Percentiles rank a stretch among this genome's conserved stretches.
Conservation (phyloP, 2,329 filamentous ascomycete species). For the Lecanicillium sp. region DNA sequence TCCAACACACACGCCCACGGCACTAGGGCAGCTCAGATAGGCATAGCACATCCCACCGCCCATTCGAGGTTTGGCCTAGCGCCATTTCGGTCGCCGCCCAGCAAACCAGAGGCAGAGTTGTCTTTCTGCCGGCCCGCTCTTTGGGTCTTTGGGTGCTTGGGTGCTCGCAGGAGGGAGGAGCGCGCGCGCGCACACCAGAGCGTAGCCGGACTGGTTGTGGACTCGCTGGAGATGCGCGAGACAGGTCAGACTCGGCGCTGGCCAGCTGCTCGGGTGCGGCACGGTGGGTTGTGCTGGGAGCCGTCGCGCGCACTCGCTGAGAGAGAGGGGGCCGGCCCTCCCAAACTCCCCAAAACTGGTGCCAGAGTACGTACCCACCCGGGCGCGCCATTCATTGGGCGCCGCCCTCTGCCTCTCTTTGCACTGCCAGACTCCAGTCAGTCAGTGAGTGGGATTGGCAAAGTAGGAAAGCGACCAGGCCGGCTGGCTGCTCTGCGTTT, state of each 20-base stretch:
- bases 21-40: slow-evolving; percentile 1
- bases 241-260: too few relatives aligned
- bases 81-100: slow-evolving; percentile 2
- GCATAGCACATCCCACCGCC: slow-evolving; percentile 10
- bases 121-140: slow-evolving; percentile 1
- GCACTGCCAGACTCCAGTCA: too few relatives aligned
- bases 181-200: too few relatives aligned
- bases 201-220: too few relatives aligned
- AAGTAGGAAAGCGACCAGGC: slow-evolving; percentile 1
- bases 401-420: slow-evolving; percentile 6
- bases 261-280: not conserved
- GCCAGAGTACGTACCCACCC: slow-evolving; percentile 9
- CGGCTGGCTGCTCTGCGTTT: slow-evolving; percentile 5
- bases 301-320: too few relatives aligned
- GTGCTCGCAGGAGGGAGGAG: too few relatives aligned
- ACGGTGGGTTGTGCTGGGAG: too few relatives aligned
- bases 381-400: slow-evolving; percentile 4
- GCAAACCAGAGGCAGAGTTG: slow-evolving; percentile 7
- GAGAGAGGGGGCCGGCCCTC: too few relatives aligned
- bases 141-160: not conserved
- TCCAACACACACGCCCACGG: not conserved
- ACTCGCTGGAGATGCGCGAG: too few relatives aligned
- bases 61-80: slow-evolving; percentile 13
- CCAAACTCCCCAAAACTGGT: too few relatives aligned
- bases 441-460: slow-evolving; percentile 13